These are phyloP conservation scores for Mycena galopus DNA, from an alignment of 768 basidiomycete species.

Conservation along the genomic window DNA sequence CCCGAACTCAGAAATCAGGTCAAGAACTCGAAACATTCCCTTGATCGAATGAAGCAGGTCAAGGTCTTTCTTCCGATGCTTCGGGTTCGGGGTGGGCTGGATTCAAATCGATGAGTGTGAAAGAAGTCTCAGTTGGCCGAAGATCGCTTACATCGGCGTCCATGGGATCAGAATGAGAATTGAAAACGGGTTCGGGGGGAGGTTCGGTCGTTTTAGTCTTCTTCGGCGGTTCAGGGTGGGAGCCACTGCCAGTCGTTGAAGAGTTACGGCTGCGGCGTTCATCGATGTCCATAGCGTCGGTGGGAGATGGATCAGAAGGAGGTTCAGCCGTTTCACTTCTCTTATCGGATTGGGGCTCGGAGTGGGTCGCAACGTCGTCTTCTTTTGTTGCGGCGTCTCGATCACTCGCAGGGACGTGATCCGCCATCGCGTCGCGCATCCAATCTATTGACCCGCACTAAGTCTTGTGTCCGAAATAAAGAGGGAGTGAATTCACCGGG, in stretches of 20 bases:
- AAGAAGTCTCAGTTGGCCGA: neutral
- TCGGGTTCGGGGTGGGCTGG: neutral
- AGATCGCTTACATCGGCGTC: slow-evolving; percentile 14
- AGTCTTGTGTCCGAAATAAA: neutral
- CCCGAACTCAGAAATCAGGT: slow-evolving; percentile 64
- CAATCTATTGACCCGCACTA: neutral
- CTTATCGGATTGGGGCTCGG: neutral
- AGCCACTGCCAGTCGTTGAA: no score
- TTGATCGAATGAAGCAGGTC: slow-evolving; percentile 48
- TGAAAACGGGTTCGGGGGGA: neutral
- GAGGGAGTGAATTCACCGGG: neutral
- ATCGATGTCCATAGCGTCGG: slow-evolving; percentile 28
- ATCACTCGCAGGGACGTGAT: slow-evolving; percentile 14
- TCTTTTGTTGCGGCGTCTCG: neutral
- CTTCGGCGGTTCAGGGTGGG: neutral
- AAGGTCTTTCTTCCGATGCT: neutral
- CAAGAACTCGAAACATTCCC: slow-evolving; percentile 67
- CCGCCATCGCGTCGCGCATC: neutral
- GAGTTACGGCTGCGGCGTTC: neutral
- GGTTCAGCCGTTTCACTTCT: neutral
- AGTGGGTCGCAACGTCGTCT: neutral
- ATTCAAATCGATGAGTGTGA: neutral
- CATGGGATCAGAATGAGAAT: slow-evolving; percentile 9
- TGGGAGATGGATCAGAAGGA: neutral
- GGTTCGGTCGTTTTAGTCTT: neutral